Conservation (phyloP, 208 protist species). For the Leishmania major region DNA sequence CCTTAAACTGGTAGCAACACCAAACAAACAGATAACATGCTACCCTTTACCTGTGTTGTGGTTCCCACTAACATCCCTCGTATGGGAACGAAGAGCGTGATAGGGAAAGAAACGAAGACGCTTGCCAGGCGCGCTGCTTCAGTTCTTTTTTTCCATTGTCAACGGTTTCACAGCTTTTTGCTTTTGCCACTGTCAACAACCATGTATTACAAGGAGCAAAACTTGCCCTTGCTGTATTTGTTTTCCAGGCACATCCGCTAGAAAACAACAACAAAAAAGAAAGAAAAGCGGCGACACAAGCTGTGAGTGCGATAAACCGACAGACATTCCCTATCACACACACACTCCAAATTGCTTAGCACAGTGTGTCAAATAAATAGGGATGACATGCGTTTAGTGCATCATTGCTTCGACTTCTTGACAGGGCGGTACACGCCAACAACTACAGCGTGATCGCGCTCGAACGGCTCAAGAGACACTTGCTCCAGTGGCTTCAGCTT, state of each 20-base stretch:
- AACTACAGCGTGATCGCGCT: constrained; percentile 99
- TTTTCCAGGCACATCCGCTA: not conserved
- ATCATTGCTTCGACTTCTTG: constrained; percentile 63
- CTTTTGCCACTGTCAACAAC: not conserved
- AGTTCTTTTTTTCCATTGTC: not conserved
- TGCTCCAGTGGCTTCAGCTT: constrained; percentile 98
- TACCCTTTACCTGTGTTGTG: not conserved
- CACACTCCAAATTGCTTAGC: not conserved
- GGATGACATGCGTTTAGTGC: not conserved
- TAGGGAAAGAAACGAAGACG: not conserved
- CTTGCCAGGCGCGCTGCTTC: not conserved
- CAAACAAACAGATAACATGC: constrained; percentile 2
- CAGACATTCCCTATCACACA: not conserved
- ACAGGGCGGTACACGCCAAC: constrained; percentile 90
- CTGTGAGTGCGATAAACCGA: not conserved
- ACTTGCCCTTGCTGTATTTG: not conserved
- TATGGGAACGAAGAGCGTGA: not conserved
- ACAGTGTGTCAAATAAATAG: not conserved
- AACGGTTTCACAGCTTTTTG: not conserved
- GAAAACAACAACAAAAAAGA: no score
- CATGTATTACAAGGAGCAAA: not conserved
- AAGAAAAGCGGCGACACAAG: constrained; percentile 3
- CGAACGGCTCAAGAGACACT: constrained; percentile 99
- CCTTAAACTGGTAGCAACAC: not conserved
- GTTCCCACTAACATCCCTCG: not conserved